These are phyloP conservation scores for Lichtheimia corymbifera DNA, from an alignment of 371 early-diverging fungal genomes.

Conservation along the genomic window DNA sequence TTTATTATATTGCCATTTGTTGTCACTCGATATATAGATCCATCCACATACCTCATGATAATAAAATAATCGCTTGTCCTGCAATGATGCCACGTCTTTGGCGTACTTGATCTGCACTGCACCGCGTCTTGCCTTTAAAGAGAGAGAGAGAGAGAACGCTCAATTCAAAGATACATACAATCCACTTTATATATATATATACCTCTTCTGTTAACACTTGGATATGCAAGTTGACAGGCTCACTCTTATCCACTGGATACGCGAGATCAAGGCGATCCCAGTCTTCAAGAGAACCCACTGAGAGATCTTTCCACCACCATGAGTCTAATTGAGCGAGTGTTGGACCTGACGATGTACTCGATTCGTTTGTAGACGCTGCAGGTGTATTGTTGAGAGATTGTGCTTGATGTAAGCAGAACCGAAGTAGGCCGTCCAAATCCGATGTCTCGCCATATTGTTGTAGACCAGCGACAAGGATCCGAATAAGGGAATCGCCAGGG, in stretches of 20 bases:
- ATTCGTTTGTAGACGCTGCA: too few relatives aligned
- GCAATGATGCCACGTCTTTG: slow-evolving; percentile 1
- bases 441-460: slow-evolving; percentile 30
- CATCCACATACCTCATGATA: slow-evolving; percentile 8
- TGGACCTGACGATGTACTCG: background rate
- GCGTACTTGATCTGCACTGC: slow-evolving; percentile 10
- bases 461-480: slow-evolving; percentile 27
- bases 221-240: slow-evolving; percentile 20
- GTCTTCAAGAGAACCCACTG: slow-evolving; percentile 12
- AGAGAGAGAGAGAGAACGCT: too few relatives aligned
- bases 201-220: slow-evolving; percentile 14
- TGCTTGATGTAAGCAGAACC: slow-evolving; percentile 25
- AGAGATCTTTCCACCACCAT: slow-evolving; percentile 20
- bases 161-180: background rate
- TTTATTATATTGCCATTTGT: background rate
- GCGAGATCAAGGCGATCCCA: slow-evolving; percentile 20
- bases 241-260: slow-evolving; percentile 1
- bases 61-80: slow-evolving; percentile 14
- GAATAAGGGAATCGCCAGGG: slow-evolving; percentile 17
- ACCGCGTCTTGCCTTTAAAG: slow-evolving; percentile 12
- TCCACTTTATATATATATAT: background rate
- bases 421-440: slow-evolving; percentile 36
- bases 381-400: background rate
- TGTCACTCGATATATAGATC: background rate
- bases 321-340: background rate